Base-by-base conservation (phyloP, 2,329 filamentous ascomycete genomes). In the Alternaria panax region DNA sequence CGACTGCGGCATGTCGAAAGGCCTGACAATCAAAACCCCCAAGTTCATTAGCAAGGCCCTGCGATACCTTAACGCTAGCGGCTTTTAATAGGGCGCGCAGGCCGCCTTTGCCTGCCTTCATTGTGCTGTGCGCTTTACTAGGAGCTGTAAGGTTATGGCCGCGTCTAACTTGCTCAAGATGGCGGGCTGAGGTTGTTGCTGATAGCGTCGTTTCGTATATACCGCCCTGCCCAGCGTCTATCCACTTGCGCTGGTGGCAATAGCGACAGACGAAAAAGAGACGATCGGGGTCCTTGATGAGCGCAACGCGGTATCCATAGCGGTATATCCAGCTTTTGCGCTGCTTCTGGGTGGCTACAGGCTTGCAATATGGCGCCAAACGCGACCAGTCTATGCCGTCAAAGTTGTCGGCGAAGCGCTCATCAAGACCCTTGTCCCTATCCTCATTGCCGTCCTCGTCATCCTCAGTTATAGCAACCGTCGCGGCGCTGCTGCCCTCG, bases 361-460 rank as follows among this genome's bases (percentile, higher is more conserved):
- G 42, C 52, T 57, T 57, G 22, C 25, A 51, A 42, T 25, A 57
- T 12, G 3, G 54, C 36, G 54, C 27, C 27, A 57, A 43, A 16
- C 28, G 36, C 16, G 16, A 20, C 46, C n/a, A 57, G 20, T 57
- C 30, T 7, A 57, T 57, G 14, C 38, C 54, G 20, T 57, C 38
- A 51, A 51, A 57, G 54, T 57, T 43, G 28, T 57, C 47, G 16
- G 9, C 14, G 36, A 57, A 45, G 38, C 47, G 36, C 54, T 51
- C 30, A 25, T 50, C 47, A 46, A 42, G 20, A 12, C 3, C 7
- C 28, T 46, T 36, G 28, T 51, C 16, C 20, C 20, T 24, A 16
- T 46, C 42, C 5, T 5, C 6, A 27, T 27, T 27, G 28, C 28
- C 28, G 28, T 30, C 28, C 28, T 30, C 28, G 27, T 42, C 27